Conservation (phyloP, 768 basidiomycete species). For the Astraeus odoratus region DNA sequence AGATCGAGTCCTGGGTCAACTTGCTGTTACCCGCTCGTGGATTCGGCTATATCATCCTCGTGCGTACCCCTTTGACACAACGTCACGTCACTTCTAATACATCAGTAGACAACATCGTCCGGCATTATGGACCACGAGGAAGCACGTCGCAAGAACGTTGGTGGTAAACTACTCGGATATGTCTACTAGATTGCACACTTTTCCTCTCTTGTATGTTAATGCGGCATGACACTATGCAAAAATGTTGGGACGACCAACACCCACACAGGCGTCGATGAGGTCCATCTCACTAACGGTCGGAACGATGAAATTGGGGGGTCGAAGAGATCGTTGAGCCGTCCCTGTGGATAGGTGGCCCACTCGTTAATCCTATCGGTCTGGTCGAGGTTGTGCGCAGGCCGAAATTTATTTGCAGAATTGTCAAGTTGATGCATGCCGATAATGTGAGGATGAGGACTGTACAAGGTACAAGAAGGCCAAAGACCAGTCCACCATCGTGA, state of each 20-base stretch:
- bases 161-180: conserved; percentile 91
- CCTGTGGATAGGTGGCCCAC: too few relatives aligned
- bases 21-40: conserved; percentile 92
- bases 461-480: too few relatives aligned
- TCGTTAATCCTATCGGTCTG: too few relatives aligned
- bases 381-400: too few relatives aligned
- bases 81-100: conserved; percentile 1
- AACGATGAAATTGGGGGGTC: too few relatives aligned
- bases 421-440: too few relatives aligned
- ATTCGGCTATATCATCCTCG: conserved; percentile 94
- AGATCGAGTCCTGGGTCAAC: conserved; percentile 97
- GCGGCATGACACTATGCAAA: conserved; percentile 1
- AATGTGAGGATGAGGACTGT: too few relatives aligned
- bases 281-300: background rate
- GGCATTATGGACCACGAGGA: conserved; percentile 99
- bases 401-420: too few relatives aligned
- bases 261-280: background rate
- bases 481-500: too few relatives aligned
- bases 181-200: conserved; percentile 58
- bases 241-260: background rate
- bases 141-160: conserved; percentile 96
- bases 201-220: background rate
- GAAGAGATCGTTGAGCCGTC: too few relatives aligned
- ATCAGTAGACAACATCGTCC: conserved; percentile 80
- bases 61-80: conserved; percentile 31